phyloP scores from a whole-genome alignment of 2,329 filamentous ascomycete species.

The Ceratocystis lukuohia region DNA sequence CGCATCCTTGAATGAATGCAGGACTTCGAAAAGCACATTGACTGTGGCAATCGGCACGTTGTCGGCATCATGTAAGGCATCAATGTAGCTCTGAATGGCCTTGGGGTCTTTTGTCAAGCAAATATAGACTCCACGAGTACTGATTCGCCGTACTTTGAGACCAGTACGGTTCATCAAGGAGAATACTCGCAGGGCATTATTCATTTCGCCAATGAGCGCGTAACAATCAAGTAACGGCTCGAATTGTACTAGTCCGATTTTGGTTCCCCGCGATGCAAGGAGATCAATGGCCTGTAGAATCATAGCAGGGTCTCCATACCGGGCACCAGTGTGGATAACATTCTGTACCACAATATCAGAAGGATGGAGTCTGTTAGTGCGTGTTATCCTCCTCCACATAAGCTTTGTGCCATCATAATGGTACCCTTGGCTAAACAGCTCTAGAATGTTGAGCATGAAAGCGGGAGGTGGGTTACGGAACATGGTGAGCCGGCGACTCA shows the following conservation, averaged over 20 bases:
- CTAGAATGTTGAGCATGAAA: constrained; percentile 61
- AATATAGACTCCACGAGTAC: constrained; percentile 49
- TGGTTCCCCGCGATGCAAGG: constrained; percentile 44
- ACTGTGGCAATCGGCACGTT: constrained; percentile 27
- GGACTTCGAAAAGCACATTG: constrained; percentile 28
- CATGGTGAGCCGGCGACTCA: constrained; percentile 28
- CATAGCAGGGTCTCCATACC: constrained; percentile 51
- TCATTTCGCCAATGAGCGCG: constrained; percentile 43
- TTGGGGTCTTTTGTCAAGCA: constrained; percentile 37
- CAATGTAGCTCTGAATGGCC: constrained; percentile 40
- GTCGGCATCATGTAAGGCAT: constrained; percentile 35
- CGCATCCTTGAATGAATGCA: constrained; percentile 18
- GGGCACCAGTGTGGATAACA: constrained; percentile 58
- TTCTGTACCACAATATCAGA: constrained; percentile 52
- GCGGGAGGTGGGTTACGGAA: constrained; percentile 33
- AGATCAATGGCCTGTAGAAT: constrained; percentile 58
- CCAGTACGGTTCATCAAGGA: constrained; percentile 59
- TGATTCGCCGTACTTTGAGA: constrained; percentile 41
- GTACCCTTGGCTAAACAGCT: constrained; percentile 51
- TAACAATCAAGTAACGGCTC: constrained; percentile 66
- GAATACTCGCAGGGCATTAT: constrained; percentile 54
- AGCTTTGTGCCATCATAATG: constrained; percentile 52
- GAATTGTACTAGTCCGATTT: constrained; percentile 57
- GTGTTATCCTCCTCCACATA: constrained; percentile 57
- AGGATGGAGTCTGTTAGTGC: constrained; percentile 28